Conservation (phyloP, 75 land plant species). For the Picea sitchensis region DNA sequence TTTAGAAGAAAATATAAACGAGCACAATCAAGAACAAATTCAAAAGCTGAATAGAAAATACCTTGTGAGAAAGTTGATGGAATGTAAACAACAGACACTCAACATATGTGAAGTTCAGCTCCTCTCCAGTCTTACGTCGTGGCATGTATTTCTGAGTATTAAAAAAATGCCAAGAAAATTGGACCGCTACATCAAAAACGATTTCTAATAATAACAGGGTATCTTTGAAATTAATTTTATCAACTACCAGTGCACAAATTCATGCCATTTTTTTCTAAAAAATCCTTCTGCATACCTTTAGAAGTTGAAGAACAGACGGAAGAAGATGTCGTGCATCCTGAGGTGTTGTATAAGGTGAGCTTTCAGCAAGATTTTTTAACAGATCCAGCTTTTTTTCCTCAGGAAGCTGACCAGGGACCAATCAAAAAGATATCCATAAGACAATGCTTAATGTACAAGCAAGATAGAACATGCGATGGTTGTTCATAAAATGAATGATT, state of each 20-base stretch:
- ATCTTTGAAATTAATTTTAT: neutral
- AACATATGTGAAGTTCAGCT: slow-evolving; percentile 65
- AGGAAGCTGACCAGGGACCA: slow-evolving; percentile 56
- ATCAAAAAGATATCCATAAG: slow-evolving; percentile 3
- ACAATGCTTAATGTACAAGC: neutral
- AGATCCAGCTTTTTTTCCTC: slow-evolving; percentile 80
- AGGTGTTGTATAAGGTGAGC: slow-evolving; percentile 75
- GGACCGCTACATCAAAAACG: neutral
- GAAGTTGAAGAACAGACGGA: slow-evolving; percentile 63
- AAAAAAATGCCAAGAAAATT: slow-evolving; percentile 7
- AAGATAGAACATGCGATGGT: neutral
- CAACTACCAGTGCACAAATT: neutral
- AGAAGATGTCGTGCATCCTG: slow-evolving; percentile 96
- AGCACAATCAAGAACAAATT: neutral
- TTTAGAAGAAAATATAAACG: neutral
- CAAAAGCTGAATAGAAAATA: slow-evolving; percentile 10
- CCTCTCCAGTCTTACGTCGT: slow-evolving; percentile 66
- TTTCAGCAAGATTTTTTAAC: slow-evolving; percentile 87
- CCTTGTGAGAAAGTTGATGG: slow-evolving; percentile 95
- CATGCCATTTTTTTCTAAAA: neutral
- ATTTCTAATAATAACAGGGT: neutral
- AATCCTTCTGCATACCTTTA: slow-evolving; percentile 51
- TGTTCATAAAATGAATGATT: no score
- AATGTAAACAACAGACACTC: slow-evolving; percentile 88
- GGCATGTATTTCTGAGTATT: slow-evolving; percentile 86